Evolutionary conservation across 352 stramenopile genomes (phyloP).

Genomic region (Phytophthora rubi): DNA sequence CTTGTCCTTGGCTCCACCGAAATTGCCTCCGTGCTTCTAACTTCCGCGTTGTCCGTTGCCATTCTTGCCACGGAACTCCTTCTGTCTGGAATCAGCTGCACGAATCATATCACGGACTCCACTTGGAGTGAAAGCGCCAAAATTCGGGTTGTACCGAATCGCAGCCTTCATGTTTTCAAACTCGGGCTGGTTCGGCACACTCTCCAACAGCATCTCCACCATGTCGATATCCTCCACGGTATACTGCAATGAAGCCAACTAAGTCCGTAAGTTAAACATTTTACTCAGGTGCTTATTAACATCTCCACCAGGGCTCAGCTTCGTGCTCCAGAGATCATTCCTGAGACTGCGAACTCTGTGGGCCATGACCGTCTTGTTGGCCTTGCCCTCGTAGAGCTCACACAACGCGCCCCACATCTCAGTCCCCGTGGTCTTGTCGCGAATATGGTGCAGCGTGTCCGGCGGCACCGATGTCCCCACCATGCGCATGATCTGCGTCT

Average conservation of each 20-base stretch:
- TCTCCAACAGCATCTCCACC: neutral
- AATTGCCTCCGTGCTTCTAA: too few species aligned
- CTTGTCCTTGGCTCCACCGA: too few species aligned
- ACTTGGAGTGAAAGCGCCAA: too few species aligned
- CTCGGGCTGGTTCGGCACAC: too few species aligned
- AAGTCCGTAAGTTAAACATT: slow-evolving; percentile 10
- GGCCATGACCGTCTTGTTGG: slow-evolving; percentile 9
- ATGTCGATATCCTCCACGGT: too few species aligned
- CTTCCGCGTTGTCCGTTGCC: too few species aligned
- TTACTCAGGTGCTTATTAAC: slow-evolving; percentile 11
- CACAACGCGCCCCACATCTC: slow-evolving; percentile 11
- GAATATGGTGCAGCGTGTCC: slow-evolving; percentile 8
- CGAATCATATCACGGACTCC: too few species aligned
- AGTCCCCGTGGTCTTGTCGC: slow-evolving; percentile 13
- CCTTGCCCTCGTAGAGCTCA: slow-evolving; percentile 12
- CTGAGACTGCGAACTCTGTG: neutral
- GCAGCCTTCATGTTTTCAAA: too few species aligned
- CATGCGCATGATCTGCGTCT: slow-evolving; percentile 7
- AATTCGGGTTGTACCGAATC: too few species aligned
- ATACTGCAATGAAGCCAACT: too few species aligned
- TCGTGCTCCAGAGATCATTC: neutral
- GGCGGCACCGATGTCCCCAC: slow-evolving; percentile 8
- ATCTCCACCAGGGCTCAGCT: slow-evolving; percentile 6
- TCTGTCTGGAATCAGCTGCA: too few species aligned
- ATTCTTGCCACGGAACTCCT: too few species aligned